These are phyloP conservation scores for Cavenderia fasciculata DNA, from an alignment of 78 protist genomes.

Conservation along the genomic window DNA sequence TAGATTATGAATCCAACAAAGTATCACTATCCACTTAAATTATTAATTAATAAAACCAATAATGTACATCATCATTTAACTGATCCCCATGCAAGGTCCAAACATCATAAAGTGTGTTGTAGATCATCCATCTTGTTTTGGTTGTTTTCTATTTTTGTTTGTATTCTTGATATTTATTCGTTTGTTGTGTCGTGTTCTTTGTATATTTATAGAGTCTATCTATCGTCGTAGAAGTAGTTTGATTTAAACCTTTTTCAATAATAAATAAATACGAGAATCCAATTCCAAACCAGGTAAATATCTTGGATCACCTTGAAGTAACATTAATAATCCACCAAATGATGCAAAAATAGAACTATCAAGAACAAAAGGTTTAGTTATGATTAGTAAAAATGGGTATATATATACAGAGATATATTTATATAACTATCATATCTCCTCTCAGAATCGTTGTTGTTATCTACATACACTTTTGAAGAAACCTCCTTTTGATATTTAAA, in stretches of 20 bases:
- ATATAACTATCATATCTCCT: too few species aligned
- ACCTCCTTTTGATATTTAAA: constrained; percentile 87
- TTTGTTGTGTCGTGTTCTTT: background rate
- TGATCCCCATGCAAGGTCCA: too few species aligned
- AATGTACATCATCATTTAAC: too few species aligned
- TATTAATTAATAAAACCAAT: too few species aligned
- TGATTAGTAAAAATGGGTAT: background rate
- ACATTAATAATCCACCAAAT: constrained; percentile 95
- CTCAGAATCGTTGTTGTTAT: too few species aligned
- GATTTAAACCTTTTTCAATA: constrained; percentile 59
- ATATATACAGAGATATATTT: background rate
- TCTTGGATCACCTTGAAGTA: constrained; percentile 85
- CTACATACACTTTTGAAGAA: constrained; percentile 77
- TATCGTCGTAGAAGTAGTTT: background rate
- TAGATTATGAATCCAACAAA: too few species aligned
- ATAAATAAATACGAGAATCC: constrained; percentile 67
- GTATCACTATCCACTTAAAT: too few species aligned
- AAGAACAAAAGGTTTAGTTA: background rate
- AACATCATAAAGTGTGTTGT: too few species aligned
- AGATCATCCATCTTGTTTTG: too few species aligned
- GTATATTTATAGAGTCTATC: background rate
- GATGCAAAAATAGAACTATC: constrained; percentile 86
- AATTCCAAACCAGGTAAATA: constrained; percentile 72
- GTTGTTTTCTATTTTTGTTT: background rate
- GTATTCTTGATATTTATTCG: background rate